phyloP scores from a whole-genome alignment of 805 yeast genomes.

The Candida wancherniae region DNA sequence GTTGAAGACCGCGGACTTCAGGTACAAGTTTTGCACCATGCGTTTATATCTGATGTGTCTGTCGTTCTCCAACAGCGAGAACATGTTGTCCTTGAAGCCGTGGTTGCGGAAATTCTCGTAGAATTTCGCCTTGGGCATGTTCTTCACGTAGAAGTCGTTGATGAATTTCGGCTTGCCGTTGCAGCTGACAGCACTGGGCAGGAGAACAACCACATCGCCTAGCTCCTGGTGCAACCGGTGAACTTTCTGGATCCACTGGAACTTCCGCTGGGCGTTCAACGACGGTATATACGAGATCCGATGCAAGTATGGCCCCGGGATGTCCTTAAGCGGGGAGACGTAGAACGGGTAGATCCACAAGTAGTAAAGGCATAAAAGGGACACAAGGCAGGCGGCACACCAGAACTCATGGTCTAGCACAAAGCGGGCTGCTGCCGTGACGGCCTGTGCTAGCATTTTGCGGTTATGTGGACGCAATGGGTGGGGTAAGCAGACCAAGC shows the following conservation, averaged over 20 bases:
- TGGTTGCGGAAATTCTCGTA: slow-evolving; percentile 58
- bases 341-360: slow-evolving; percentile 43
- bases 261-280: slow-evolving; percentile 41
- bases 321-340: slow-evolving; percentile 42
- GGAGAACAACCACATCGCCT: slow-evolving; percentile 59
- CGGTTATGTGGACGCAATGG: too few relatives aligned
- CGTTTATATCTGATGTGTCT: slow-evolving; percentile 25
- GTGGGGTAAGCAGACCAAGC: too few relatives aligned
- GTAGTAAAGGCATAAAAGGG: slow-evolving; percentile 26
- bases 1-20: slow-evolving; percentile 31
- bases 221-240: slow-evolving; percentile 48
- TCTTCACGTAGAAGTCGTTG: slow-evolving; percentile 51
- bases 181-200: slow-evolving; percentile 60
- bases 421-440: neutral
- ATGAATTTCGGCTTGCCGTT: slow-evolving; percentile 45
- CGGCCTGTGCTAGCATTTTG: slow-evolving; percentile 9
- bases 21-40: slow-evolving; percentile 29
- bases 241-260: slow-evolving; percentile 36
- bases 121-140: slow-evolving; percentile 54
- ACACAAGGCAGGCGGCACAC: slow-evolving; percentile 2
- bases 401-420: slow-evolving; percentile 1
- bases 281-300: slow-evolving; percentile 38
- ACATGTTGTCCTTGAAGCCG: slow-evolving; percentile 50
- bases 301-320: slow-evolving; percentile 59
- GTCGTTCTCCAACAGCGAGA: slow-evolving; percentile 49